Evolutionary conservation across 495 filamentous ascomycete species (phyloP).

Genomic region (Penicillium coprophilum): DNA sequence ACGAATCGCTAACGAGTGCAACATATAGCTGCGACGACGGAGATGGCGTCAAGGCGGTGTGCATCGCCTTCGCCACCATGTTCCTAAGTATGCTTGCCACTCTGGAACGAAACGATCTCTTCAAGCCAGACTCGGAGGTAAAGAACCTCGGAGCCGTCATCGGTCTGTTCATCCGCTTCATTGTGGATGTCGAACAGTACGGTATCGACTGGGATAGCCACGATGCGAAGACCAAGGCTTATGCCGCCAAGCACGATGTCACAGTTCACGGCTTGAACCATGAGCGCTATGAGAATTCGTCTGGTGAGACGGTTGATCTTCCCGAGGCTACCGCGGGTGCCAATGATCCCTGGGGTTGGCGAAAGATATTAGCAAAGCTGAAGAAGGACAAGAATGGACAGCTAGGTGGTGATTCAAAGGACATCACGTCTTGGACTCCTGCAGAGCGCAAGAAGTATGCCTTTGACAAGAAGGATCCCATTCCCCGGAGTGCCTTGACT

Average conservation of each 20-base stretch:
- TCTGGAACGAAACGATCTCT: conserved; percentile 26
- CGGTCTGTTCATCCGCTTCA: conserved; percentile 13
- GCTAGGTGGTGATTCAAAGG: conserved; percentile 28
- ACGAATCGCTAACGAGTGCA: neutral
- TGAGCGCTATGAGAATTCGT: neutral
- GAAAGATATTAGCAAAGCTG: conserved; percentile 4
- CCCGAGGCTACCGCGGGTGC: conserved; percentile 16
- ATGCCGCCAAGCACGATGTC: conserved; percentile 23
- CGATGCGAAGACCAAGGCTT: conserved; percentile 16
- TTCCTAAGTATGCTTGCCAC: conserved; percentile 32
- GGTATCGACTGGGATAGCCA: conserved; percentile 6
- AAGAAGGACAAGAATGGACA: conserved; percentile 9
- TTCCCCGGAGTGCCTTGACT: conserved; percentile 18
- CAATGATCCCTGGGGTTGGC: conserved; percentile 25
- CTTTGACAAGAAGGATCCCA: conserved; percentile 25
- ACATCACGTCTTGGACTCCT: conserved; percentile 27
- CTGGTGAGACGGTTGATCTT: conserved; percentile 12
- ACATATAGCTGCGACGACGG: conserved; percentile 28
- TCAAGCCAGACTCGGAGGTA: conserved; percentile 33
- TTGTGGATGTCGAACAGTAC: neutral
- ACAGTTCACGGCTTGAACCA: conserved; percentile 16
- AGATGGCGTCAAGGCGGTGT: conserved; percentile 15
- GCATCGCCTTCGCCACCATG: conserved; percentile 26
- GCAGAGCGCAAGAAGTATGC: conserved; percentile 21
- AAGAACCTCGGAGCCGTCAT: conserved; percentile 36